Base-by-base conservation (phyloP, 805 yeast genomes). In the Candida taoyuanica region DNA sequence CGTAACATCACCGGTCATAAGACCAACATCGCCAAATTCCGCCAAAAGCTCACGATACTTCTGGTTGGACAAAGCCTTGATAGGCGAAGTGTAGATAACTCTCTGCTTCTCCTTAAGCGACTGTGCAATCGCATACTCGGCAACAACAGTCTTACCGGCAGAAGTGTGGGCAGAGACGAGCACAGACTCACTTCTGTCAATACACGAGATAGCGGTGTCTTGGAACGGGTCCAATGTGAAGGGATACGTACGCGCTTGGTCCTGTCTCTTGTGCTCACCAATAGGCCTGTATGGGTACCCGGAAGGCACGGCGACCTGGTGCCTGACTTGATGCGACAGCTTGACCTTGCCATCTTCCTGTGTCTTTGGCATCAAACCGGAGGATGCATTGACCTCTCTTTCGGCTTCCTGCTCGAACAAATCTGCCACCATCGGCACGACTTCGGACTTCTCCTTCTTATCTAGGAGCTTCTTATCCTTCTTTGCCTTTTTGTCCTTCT, bases 1-100 rank as follows among this genome's bases (percentile, higher is more conserved):
- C 18, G 97, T 91, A 31, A 93, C 96, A 72, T 93, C 99, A 62
- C 99, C 99, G 11, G 99, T 93, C 95, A 93, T 93, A 44, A 93
- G 73, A 35, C 99, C 99, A 21, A 93, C 98, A 60, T 93, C 98
- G 17, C 82, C 71, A 68, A 93, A 86, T 55, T 89, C 95, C 3
- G 95, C 95, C 40, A 81, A 69, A 61, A 87, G 83, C 53, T 87
- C 96, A 56, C 96, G 71, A 55, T 86, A 87, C 56, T 87, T 87
- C 58, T 87, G 96, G 62, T 87, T 87, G 14, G 94, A 83, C 47
- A 87, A 65, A 0, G 96, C 96, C 56, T 87, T 87, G 49, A 87
- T 87, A 16, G 98, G 98, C 0, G 97, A 89, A 0, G 98, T 91
- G 60, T 91, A 91, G 33, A 91, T 93, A 5, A 96, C 87, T 59